Evolutionary conservation across 192 early-diverging fungal genomes (phyloP), one percentile per base, ranked within the genome.

Genomic region (Coemansia sp.): DNA sequence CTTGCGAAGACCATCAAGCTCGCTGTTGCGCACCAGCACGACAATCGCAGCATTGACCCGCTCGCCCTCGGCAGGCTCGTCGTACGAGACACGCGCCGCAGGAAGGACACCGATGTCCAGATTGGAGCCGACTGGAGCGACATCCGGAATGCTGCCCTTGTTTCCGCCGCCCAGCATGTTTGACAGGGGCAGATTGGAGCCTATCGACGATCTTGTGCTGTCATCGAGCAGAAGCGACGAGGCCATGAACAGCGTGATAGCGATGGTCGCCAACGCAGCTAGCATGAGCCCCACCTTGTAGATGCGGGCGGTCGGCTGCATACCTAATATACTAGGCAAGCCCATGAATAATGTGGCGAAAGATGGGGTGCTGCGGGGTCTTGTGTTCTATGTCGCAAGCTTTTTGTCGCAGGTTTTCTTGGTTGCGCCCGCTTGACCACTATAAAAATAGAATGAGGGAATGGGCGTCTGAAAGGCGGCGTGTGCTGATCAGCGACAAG

Each of bases 21-120:
- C 89, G 55, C 76, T 83, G 83, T 92, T 91, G 63, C 88, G 73
- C 48, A 88, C 87, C 17, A 92, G 72, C 18, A 86, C 82, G 29
- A 90, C 83, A 20, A 91, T 78, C 3, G 85, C 87, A 20, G 88
- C 91, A 4, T 88, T 88, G 33, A 76, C 75, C 5, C 72, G 76
- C 58, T 75, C 69, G 34, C 77, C 77, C 1, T 61, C 50, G 0
- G 69, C 77, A n/a, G 77, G 69, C 50, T 33, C 28, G 50, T 80
- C 72, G 56, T 72, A 80, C 14, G 77, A 75, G 16, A 80, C 25
- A 7, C 72, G 69, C 18, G 69, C 77, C 3, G 69, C 56, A 22
- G 62, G 65, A 4, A 73, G 55, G 2, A 20, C 54, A 30, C 67
- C 76, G 7, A 57, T 64, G 3, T 45, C 30, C 33, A 76, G 60